Conservation (phyloP, 2,329 filamentous ascomycete species). For the Colletotrichum somersetense region DNA sequence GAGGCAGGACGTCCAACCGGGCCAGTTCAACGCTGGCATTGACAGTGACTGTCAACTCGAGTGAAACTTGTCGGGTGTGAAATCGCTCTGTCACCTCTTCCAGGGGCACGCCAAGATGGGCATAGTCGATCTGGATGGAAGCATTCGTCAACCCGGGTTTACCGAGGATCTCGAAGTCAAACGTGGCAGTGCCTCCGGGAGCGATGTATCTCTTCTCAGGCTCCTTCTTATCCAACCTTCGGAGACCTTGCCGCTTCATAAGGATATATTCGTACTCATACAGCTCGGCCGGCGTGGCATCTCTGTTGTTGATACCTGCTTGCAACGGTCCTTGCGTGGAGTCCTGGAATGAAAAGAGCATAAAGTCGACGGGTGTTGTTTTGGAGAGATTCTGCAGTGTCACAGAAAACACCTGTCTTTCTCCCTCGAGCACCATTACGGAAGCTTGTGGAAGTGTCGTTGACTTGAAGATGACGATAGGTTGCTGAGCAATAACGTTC, state of each 20-base stretch:
- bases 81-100: constrained; percentile 79
- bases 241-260: constrained; percentile 78
- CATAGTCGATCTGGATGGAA: constrained; percentile 87
- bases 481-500: constrained; percentile 84
- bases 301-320: constrained; percentile 79
- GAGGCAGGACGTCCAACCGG: constrained; percentile 82
- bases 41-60: constrained; percentile 88
- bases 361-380: constrained; percentile 80
- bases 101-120: constrained; percentile 78
- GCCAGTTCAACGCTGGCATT: constrained; percentile 90
- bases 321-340: constrained; percentile 85
- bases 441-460: constrained; percentile 86
- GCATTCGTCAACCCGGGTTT: constrained; percentile 87
- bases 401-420: constrained; percentile 81
- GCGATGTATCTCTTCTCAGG: constrained; percentile 71
- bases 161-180: constrained; percentile 87
- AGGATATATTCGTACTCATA: constrained; percentile 89
- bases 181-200: constrained; percentile 76
- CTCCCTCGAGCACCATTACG: constrained; percentile 93
- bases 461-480: constrained; percentile 79
- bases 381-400: constrained; percentile 83
- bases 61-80: constrained; percentile 84
- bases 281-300: constrained; percentile 81
- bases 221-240: constrained; percentile 62
- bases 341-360: constrained; percentile 91